phyloP scores from a whole-genome alignment of 2,329 filamentous ascomycete genomes.

The Hypoxylon sp. region DNA sequence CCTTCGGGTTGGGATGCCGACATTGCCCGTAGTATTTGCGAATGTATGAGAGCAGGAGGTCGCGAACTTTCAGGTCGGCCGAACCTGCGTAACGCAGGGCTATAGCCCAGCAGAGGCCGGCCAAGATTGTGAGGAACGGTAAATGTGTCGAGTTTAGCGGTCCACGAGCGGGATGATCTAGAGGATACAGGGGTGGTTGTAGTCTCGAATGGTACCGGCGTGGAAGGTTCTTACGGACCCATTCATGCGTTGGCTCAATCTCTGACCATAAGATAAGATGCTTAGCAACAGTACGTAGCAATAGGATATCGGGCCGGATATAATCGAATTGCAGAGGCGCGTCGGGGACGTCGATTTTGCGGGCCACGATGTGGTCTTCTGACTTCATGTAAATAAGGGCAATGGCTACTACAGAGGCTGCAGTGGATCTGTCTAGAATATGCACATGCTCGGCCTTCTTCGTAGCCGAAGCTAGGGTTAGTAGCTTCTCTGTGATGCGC shows the following conservation, averaged over 20 bases:
- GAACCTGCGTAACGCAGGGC: conserved; percentile 82
- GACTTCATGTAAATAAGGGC: conserved; percentile 98
- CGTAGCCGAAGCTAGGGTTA: conserved; percentile 86
- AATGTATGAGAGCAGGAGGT: conserved; percentile 86
- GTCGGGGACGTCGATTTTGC: conserved; percentile 93
- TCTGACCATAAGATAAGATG: conserved; percentile 94
- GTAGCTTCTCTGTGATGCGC: conserved; percentile 88
- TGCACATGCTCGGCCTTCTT: conserved; percentile 95
- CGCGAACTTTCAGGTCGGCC: conserved; percentile 77
- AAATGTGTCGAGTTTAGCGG: conserved; percentile 83
- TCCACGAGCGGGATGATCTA: conserved; percentile 48
- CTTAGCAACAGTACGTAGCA: conserved; percentile 88
- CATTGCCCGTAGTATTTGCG: conserved; percentile 88
- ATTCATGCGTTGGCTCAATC: conserved; percentile 79
- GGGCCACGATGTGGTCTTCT: conserved; percentile 86
- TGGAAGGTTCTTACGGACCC: conserved; percentile 84
- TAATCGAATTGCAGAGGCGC: conserved; percentile 95
- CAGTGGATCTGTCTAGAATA: conserved; percentile 90
- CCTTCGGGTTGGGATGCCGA: conserved; percentile 56
- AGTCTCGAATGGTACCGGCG: conserved; percentile 74
- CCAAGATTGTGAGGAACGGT: conserved; percentile 92
- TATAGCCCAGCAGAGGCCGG: conserved; percentile 87
- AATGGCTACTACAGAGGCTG: conserved; percentile 92
- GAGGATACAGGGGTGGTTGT: conserved; percentile 70
- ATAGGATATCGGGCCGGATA: conserved; percentile 90